Percentiles rank a stretch among this genome's conserved stretches.
These are phyloP conservation scores for Infundibulicybe gibba DNA, from an alignment of 768 basidiomycete species.

Conservation along the genomic window DNA sequence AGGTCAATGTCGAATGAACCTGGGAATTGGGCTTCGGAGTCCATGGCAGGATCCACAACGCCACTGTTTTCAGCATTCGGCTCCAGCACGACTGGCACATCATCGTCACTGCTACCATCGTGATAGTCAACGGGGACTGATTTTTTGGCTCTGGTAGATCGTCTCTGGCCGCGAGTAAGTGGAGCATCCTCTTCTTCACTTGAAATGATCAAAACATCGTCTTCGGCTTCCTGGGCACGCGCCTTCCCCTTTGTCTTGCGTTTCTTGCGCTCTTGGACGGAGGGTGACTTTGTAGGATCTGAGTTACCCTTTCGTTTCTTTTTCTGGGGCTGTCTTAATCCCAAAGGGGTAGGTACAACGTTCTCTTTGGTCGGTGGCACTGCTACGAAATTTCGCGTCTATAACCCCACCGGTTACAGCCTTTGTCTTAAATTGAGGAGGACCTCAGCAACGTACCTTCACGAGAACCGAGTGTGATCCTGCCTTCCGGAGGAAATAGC, in stretches of 20 bases:
- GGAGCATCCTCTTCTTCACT: slow-evolving; percentile 11
- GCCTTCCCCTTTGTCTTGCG: slow-evolving; percentile 37
- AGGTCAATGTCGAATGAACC: slow-evolving; percentile 32
- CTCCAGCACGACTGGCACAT: slow-evolving; percentile 10
- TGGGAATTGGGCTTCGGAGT: slow-evolving; percentile 5
- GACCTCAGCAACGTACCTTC: slow-evolving; percentile 52
- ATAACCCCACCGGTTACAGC: not conserved
- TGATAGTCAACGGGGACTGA: not conserved
- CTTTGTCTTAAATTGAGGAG: not conserved
- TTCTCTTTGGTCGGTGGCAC: slow-evolving; percentile 7
- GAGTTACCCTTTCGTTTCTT: slow-evolving; percentile 14
- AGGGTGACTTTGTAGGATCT: slow-evolving; percentile 2
- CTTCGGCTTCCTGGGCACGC: slow-evolving; percentile 17
- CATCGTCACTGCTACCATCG: slow-evolving; percentile 16
- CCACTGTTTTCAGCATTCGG: slow-evolving; percentile 20
- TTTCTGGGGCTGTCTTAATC: slow-evolving; percentile 7
- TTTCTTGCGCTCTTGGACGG: slow-evolving; percentile 18
- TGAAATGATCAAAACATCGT: slow-evolving; percentile 14
- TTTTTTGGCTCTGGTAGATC: slow-evolving; percentile 5
- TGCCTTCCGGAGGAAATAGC: slow-evolving; percentile 82
- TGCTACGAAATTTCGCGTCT: slow-evolving; percentile 39
- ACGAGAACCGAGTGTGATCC: slow-evolving; percentile 79
- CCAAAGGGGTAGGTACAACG: too few species aligned
- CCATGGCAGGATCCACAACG: slow-evolving; percentile 6
- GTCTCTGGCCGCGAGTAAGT: slow-evolving; percentile 3